phyloP scores from a whole-genome alignment of 768 basidiomycete genomes.

The Collybia sordida region DNA sequence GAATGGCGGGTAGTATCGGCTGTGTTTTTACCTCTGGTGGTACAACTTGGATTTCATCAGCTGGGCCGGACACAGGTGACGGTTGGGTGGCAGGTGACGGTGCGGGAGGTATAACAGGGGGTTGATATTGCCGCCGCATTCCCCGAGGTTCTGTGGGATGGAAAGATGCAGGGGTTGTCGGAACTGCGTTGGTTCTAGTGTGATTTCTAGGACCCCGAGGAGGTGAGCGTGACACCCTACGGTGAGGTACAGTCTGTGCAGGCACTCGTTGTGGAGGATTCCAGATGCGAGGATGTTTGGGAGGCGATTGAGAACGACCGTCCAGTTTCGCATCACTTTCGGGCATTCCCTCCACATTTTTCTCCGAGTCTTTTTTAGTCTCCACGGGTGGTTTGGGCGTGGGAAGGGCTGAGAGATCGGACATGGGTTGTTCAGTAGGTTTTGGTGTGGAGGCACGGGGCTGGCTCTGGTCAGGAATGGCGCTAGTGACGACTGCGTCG shows the following conservation, averaged over 20 bases:
- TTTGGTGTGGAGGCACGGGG: not conserved
- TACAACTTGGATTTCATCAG: constrained; percentile 5
- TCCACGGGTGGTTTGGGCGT: not conserved
- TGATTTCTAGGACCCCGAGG: constrained; percentile 39
- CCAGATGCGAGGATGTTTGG: constrained; percentile 20
- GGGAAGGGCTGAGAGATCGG: not conserved
- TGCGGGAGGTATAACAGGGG: constrained; percentile 1
- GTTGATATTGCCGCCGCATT: constrained; percentile 16
- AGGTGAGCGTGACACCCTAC: constrained; percentile 31
- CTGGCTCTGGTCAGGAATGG: not conserved
- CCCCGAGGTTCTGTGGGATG: constrained; percentile 16
- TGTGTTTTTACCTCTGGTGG: constrained; percentile 3
- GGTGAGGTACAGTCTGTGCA: constrained; percentile 14
- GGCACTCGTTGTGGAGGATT: constrained; percentile 1
- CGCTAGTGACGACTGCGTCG: too few species aligned
- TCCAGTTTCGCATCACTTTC: constrained; percentile 15
- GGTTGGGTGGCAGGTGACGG: constrained; percentile 4
- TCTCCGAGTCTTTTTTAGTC: constrained; percentile 12
- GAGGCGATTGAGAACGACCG: constrained; percentile 20
- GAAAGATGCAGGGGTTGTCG: constrained; percentile 15
- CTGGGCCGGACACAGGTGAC: constrained; percentile 1
- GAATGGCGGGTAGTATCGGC: constrained; percentile 25
- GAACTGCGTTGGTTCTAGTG: constrained; percentile 14
- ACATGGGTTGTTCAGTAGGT: not conserved
- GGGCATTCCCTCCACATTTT: constrained; percentile 15